Base-by-base conservation (phyloP, 345 rosid genomes). In the Gynandropsis gynandra region DNA sequence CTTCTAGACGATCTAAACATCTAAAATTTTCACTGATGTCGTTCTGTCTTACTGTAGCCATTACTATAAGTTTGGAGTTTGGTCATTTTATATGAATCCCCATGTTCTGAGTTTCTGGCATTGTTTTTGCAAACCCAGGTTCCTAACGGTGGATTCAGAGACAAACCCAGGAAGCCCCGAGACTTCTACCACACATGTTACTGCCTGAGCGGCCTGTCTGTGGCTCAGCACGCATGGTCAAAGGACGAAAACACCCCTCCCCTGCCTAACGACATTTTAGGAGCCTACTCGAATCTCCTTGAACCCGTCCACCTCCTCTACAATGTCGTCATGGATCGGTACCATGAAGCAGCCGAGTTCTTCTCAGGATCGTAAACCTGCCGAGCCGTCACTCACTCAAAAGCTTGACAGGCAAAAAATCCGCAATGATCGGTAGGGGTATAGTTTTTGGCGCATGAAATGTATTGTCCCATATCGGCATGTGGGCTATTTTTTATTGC, bases 131-230 rank as follows among this genome's bases (percentile, higher is more conserved):
- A 13, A 10, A 39, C 67, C 65, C 80, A 92, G 98, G 64, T 66
- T 9, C 74, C 52, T 12, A 61, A 62, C 4, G 98, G 98, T 44
- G 98, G 96, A 53, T 79, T 92, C 49, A 76, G 83, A 58, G 98
- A 92, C 74, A 92, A 92, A 71, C 95, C 87, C 0, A 73, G 84
- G 47, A 92, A 87, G 68, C 41, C 63, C 4, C 65, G 78, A 54
- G 98, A 92, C 66, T 71, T 65, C 52, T 87, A 92, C 67, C 97
- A 92, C 76, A 84, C 98, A 1, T 92, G 98, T 66, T 92, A 92
- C 72, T 92, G 96, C 61, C 65, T 92, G 6, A 87, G 98, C 9
- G 98, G 95, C 20, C 72, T 92, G 1, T 78, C 98, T 0, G 80
- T 80, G 43, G 70, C 93, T 67, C 97, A 87, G 52, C 75, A 75